Evolutionary conservation across 2,329 filamentous ascomycete genomes (phyloP).

Genomic region (Fusarium avenaceum): DNA sequence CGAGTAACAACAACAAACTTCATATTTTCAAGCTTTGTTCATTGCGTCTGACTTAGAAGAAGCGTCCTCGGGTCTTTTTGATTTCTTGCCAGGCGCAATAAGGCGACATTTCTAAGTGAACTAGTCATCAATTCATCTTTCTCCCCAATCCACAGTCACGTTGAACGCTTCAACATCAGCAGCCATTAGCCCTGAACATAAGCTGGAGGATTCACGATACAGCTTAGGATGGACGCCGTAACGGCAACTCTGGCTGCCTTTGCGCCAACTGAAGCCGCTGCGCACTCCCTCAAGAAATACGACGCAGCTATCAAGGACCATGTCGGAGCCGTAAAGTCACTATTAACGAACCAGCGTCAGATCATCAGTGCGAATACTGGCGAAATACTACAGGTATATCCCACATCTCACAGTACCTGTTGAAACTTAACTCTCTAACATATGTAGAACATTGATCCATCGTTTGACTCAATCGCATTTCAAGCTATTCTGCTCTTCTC

Average conservation of each 20-base stretch:
- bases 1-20: constrained; percentile 26
- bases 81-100: constrained; percentile 22
- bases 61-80: not conserved
- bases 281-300: constrained; percentile 54
- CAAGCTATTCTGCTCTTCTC: constrained; percentile 62
- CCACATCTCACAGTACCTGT: not conserved
- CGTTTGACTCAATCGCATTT: constrained; percentile 65
- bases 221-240: constrained; percentile 51
- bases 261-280: constrained; percentile 50
- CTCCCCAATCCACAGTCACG: constrained; percentile 7
- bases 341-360: constrained; percentile 54
- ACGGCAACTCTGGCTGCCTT: constrained; percentile 58
- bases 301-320: constrained; percentile 58
- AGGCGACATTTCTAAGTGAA: constrained; percentile 14
- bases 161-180: constrained; percentile 20
- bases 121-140: constrained; percentile 18
- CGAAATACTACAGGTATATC: constrained; percentile 59
- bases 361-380: constrained; percentile 54
- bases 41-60: not conserved
- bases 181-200: constrained; percentile 5
- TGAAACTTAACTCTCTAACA: constrained; percentile 30
- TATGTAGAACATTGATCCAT: constrained; percentile 61
- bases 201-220: constrained; percentile 2
- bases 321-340: constrained; percentile 53
- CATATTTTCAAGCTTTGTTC: constrained; percentile 2